These are phyloP conservation scores for Phytophthora pistaciae DNA, from an alignment of 352 stramenopile genomes.

Conservation along the genomic window DNA sequence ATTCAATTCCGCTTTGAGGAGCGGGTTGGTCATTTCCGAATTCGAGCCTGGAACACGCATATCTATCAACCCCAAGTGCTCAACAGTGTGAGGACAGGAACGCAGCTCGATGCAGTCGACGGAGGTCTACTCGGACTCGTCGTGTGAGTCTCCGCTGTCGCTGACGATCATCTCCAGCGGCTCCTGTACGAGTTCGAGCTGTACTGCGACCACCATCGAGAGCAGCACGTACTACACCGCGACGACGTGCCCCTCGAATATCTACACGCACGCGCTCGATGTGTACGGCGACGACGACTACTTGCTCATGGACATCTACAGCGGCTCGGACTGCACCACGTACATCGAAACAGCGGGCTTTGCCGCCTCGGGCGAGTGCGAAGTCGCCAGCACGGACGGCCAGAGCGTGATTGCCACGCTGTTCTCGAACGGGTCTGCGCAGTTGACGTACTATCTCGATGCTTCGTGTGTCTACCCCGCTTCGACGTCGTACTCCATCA, in stretches of 20 bases:
- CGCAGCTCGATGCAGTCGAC: constrained; percentile 29
- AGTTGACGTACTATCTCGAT: constrained; percentile 39
- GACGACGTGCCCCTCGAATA: constrained; percentile 27
- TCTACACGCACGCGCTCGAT: constrained; percentile 28
- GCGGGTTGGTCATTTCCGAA: constrained; percentile 22
- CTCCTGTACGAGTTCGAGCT: constrained; percentile 19
- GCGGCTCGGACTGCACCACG: constrained; percentile 24
- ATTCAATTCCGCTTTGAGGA: neutral
- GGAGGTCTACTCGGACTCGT: constrained; percentile 43
- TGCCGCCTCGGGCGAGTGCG: constrained; percentile 26
- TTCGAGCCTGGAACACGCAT: constrained; percentile 21
- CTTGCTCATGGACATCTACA: constrained; percentile 39
- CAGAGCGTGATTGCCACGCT: constrained; percentile 35
- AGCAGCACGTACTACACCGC: constrained; percentile 33
- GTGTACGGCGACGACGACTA: constrained; percentile 28
- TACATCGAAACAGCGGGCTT: constrained; percentile 30
- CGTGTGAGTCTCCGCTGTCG: constrained; percentile 27
- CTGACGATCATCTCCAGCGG: constrained; percentile 17
- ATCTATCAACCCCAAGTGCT: neutral
- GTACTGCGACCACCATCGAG: constrained; percentile 14
- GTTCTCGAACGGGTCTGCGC: constrained; percentile 33
- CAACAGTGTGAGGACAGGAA: neutral
- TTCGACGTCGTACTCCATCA: constrained; percentile 12
- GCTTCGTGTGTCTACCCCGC: constrained; percentile 9
- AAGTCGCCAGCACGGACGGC: constrained; percentile 23